Base-by-base conservation (phyloP, 805 yeast species). In the Candida tallmaniae region DNA sequence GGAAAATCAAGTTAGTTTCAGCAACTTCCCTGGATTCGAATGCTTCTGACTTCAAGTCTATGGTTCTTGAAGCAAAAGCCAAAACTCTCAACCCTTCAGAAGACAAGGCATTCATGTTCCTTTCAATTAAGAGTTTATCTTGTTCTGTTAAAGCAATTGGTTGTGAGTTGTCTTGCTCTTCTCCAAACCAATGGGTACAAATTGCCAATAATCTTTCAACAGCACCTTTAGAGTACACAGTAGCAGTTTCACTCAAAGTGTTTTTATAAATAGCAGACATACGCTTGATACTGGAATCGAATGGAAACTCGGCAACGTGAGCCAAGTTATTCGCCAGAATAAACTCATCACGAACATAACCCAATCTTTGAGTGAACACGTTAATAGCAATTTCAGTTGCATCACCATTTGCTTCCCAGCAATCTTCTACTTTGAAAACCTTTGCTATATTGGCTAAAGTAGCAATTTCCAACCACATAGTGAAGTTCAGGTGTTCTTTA, bases 401-500 rank as follows among this genome's bases (percentile, higher is more conserved):
- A 47, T 58, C 64, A 17, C 64, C 64, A 32, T 78, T 80, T 7
- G 87, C 88, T 46, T 73, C 75, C 94, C 94, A 85, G 4, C 47
- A 53, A 11, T 57, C 41, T 11, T 68, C 73, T 12, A 63, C 67
- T 45, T 70, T 62, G 41, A 69, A 73, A 3, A 86, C 78, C 8
- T 69, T 67, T 3, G 95, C 90, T 48, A 85, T 77, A 48, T 86
- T 87, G 23, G 95, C 95, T 42, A 87, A 60, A 1, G 93, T 73
- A 2, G 94, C 86, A 31, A 82, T 65, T 17, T 59, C 51, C 35
- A 83, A 56, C 83, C 86, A 85, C 23, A 65, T 52, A 21, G 54
- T 40, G 44, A 74, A 72, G 16, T 42, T 36, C 9, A 33, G 39
- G 11, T 57, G 40, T 15, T 35, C 38, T 27, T 27, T 42, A 14